Percentiles rank a stretch among this genome's conserved stretches.
These are phyloP conservation scores for Orbilia oligospora DNA, from an alignment of 2,329 filamentous ascomycete genomes.

Conservation along the genomic window DNA sequence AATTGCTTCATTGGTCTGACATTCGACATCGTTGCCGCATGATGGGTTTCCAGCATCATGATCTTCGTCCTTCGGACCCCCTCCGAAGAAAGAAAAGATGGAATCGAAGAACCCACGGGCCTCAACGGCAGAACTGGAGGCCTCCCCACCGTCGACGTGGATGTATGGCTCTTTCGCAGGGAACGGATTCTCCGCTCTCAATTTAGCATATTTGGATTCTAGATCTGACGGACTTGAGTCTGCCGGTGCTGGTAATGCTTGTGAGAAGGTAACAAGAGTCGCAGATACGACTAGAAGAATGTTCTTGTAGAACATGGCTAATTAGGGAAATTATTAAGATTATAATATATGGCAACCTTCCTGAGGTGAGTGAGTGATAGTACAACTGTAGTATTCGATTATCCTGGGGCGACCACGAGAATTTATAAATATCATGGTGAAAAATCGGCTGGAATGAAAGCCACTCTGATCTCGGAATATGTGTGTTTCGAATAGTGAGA, in stretches of 20 bases:
- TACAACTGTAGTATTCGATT: neutral
- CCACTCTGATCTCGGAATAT: neutral
- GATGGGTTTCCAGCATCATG: neutral
- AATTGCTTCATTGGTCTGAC: conserved; percentile 27
- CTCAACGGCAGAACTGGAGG: neutral
- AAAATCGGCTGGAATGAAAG: conserved; percentile 8
- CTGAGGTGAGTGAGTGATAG: neutral
- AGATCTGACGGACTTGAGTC: neutral
- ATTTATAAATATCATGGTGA: conserved; percentile 27
- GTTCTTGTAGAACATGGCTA: conserved; percentile 42
- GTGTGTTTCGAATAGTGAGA: neutral
- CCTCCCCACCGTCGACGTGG: neutral
- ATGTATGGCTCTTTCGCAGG: conserved; percentile 42
- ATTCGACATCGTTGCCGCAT: conserved; percentile 26
- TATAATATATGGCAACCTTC: neutral
- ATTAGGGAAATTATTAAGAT: neutral
- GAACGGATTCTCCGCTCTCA: conserved; percentile 25
- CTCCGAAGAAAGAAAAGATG: neutral
- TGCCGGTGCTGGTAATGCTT: conserved; percentile 29
- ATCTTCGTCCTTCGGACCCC: neutral
- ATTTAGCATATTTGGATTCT: conserved; percentile 6
- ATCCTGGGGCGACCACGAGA: conserved; percentile 5
- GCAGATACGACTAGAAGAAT: conserved; percentile 24
- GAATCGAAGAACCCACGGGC: neutral
- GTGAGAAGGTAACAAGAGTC: conserved; percentile 19